Base-by-base conservation (phyloP, 169 alveolate genomes). In the Cryptosporidium bovis region DNA sequence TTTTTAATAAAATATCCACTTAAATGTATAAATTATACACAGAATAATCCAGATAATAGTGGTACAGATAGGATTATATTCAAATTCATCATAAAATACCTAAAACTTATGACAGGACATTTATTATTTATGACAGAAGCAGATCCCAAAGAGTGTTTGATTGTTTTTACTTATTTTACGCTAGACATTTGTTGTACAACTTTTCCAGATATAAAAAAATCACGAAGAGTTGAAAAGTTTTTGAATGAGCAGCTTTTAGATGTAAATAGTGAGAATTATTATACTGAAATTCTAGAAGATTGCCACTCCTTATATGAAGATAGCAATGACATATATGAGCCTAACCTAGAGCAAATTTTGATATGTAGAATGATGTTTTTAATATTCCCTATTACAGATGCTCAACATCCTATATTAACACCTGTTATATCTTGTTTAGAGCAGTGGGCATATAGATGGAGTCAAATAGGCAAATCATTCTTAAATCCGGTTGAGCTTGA, bases 371-470 rank as follows among this genome's bases (percentile, higher is more conserved):
- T 77, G 24, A 77, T 77, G 71, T 77, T 77, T 12, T 8, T 77
- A 8, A 24, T 77, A 15, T 77, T 77, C 46, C 87, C 87, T 27
- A 20, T 77, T 60, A 60, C 87, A 13, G 87, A 77, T 60, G 69
- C 71, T 60, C 69, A 62, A 10, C 87, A 77, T 60, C 87, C 87
- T 1, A 60, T 77, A 7, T 34, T 77, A 62, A 77, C 87, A 18
- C 87, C 77, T 18, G 71, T 77, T 24, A 77, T 62, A 24, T 58
- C 33, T 8, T 77, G 87, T 27, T 29, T 77, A 7, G 87, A 77
- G 64, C 87, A 60, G 4, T 77, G 87, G 87, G 87, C 87, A 16
- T 53, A 77, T 40, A 77, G 87, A 62, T 77, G 71, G 69, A 77
- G 77, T 60, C 58, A 62, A 44, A 40, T 77, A 34, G 87, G 87